These are phyloP conservation scores for Torulaspora gathmanii DNA, from an alignment of 805 yeast genomes.

Conservation along the genomic window DNA sequence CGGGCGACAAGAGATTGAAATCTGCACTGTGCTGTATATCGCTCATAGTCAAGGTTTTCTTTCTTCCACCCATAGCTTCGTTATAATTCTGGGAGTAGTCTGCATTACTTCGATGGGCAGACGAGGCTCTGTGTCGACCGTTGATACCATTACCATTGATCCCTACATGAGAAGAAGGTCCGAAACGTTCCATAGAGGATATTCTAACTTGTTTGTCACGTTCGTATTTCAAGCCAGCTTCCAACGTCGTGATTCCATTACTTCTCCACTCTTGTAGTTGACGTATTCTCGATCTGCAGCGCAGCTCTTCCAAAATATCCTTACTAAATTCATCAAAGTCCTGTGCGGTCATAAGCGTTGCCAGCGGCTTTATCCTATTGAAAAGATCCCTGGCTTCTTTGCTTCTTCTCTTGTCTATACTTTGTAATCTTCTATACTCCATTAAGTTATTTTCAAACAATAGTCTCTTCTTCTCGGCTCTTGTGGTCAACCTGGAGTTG, in stretches of 20 bases:
- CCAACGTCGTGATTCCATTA: conserved; percentile 80
- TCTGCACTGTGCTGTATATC: conserved; percentile 79
- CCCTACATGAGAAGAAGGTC: conserved; percentile 26
- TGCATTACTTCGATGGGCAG: conserved; percentile 28
- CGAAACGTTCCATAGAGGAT: conserved; percentile 55
- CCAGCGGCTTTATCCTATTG: conserved; percentile 72
- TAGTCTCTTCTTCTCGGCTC: conserved; percentile 88
- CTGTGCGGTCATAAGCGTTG: conserved; percentile 69
- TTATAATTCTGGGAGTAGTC: conserved; percentile 28
- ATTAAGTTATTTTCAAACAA: conserved; percentile 70
- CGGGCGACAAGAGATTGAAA: conserved; percentile 74
- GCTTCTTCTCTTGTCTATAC: conserved; percentile 75
- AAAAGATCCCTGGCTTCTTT: conserved; percentile 86
- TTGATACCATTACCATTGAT: conserved; percentile 21
- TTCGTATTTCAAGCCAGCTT: conserved; percentile 79
- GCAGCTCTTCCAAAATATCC: conserved; percentile 72
- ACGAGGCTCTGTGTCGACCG: conserved; percentile 29
- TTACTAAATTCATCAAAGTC: conserved; percentile 75
- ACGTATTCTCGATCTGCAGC: conserved; percentile 72
- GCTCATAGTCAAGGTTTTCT: conserved; percentile 45
- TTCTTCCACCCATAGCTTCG: conserved; percentile 36
- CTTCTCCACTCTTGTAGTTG: conserved; percentile 92
- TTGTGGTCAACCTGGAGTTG: conserved; percentile 78
- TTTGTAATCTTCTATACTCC: conserved; percentile 79
- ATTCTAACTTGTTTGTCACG: conserved; percentile 74